Percentiles rank a stretch among this genome's conserved stretches.
These are phyloP conservation scores for Myxozyma nipponensis DNA, from an alignment of 805 yeast genomes.

Conservation along the genomic window DNA sequence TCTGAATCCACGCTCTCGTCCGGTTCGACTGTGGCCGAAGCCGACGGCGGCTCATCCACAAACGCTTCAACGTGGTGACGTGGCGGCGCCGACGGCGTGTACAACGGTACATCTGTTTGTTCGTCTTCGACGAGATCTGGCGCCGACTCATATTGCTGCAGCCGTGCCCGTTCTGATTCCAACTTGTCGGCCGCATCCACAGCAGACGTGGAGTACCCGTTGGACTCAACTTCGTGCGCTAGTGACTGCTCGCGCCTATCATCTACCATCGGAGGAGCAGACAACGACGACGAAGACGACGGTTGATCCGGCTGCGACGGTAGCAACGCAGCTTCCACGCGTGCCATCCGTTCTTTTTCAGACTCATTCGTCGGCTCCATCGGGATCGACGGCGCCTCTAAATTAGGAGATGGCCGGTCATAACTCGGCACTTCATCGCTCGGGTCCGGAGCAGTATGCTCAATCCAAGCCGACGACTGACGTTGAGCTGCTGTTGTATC, in stretches of 20 bases:
- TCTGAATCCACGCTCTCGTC: conserved; percentile 13
- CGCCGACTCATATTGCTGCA: conserved; percentile 10
- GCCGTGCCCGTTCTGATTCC: conserved; percentile 19
- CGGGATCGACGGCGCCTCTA: neutral
- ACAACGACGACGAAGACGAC: neutral
- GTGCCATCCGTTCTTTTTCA: conserved; percentile 56
- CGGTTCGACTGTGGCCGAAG: neutral
- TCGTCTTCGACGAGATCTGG: conserved; percentile 6
- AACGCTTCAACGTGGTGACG: conserved; percentile 5
- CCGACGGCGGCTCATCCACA: conserved; percentile 1
- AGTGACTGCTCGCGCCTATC: too few species aligned
- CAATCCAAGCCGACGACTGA: neutral
- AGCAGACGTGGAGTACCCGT: conserved; percentile 11
- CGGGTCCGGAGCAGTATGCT: neutral
- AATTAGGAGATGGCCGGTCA: neutral
- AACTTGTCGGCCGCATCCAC: conserved; percentile 12
- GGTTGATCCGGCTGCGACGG: conserved; percentile 52
- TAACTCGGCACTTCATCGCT: neutral
- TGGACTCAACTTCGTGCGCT: neutral
- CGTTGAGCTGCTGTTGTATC: too few species aligned
- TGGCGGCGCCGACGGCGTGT: conserved; percentile 16
- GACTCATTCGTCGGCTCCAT: conserved; percentile 28
- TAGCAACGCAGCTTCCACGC: conserved; percentile 54
- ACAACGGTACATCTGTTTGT: conserved; percentile 9
- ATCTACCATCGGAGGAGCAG: neutral